Base-by-base conservation (phyloP, 2,329 filamentous ascomycete species). In the Trichoderma atrobrunneum region DNA sequence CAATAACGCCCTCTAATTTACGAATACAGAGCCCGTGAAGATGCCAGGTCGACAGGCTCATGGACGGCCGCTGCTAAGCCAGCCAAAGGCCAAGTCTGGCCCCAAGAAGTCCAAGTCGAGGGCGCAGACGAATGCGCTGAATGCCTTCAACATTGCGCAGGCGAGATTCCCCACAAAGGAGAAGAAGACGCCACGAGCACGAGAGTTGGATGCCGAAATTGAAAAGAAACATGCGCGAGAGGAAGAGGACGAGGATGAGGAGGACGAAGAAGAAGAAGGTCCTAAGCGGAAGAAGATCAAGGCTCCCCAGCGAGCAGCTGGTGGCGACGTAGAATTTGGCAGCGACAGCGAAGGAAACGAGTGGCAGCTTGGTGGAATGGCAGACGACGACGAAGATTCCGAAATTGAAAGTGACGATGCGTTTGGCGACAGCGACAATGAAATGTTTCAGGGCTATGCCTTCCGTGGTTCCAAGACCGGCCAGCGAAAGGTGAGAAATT, bases 351-450 rank as follows among this genome's bases (percentile, higher is more conserved):
- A 95, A 73, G 94, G 94, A 26, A 93, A 97, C 77, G 90, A 93
- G 78, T 97, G 94, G 94, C 91, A 87, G 64, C 85, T 97, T 65
- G 94, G 95, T 30, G 85, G 82, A 12, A 73, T 89, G 7, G 85
- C 84, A 26, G 84, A 84, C 18, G 87, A 87, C 36, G 88, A 90
- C 48, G 86, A 90, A 24, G 89, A 91, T 76, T 90, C 88, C 6
- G 89, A 90, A 73, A 87, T 90, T 68, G 89, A 91, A 75, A 89
- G 87, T 76, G 89, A 91, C 79, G 93, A 97, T 77, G 95, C 95
- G 2, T 94, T 97, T 85, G 93, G 94, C 4, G 91, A 93, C 75
- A 96, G 93, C 77, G 95, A 97, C 78, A 91, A 96, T 78, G 95
- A 97, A 79, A 88, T 87, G 74, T 97, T 97, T 75, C 90, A 94